Evolutionary conservation across 2,329 filamentous ascomycete genomes (phyloP).

Genomic region (Sclerotinia glacialis): DNA sequence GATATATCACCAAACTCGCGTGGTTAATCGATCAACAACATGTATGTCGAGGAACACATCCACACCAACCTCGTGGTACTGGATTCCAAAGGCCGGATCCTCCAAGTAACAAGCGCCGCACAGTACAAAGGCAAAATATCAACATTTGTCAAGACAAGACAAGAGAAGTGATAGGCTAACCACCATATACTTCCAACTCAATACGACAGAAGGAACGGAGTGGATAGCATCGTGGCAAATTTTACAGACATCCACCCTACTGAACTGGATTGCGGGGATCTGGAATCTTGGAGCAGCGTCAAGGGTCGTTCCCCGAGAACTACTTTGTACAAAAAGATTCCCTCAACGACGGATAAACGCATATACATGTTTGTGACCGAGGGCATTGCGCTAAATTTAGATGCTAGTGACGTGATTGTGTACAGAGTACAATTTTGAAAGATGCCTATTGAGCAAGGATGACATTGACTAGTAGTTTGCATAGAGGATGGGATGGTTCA

Average conservation of each 20-base stretch:
- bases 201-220: conserved; percentile 1
- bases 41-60: background rate
- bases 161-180: background rate
- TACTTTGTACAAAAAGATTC: background rate
- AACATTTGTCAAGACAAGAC: background rate
- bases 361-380: conserved; percentile 10
- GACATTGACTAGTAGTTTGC: conserved; percentile 8
- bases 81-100: conserved; percentile 1
- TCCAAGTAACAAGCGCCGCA: background rate
- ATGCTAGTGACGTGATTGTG: conserved; percentile 14
- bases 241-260: conserved; percentile 1
- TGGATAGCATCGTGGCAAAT: background rate
- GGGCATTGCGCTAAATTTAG: conserved; percentile 12
- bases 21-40: background rate
- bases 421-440: background rate
- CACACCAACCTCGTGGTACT: conserved; percentile 5
- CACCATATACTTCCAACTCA: background rate
- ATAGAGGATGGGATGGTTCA: conserved; percentile 1
- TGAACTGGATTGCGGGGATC: conserved; percentile 6
- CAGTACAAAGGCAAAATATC: background rate
- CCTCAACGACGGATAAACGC: conserved; percentile 8
- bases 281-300: conserved; percentile 8
- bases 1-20: conserved; percentile 13
- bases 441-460: conserved; percentile 9
- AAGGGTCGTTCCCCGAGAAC: conserved; percentile 11